These are phyloP conservation scores for Nannizziopsis barbatae DNA, from an alignment of 2,329 filamentous ascomycete species.

Conservation along the genomic window DNA sequence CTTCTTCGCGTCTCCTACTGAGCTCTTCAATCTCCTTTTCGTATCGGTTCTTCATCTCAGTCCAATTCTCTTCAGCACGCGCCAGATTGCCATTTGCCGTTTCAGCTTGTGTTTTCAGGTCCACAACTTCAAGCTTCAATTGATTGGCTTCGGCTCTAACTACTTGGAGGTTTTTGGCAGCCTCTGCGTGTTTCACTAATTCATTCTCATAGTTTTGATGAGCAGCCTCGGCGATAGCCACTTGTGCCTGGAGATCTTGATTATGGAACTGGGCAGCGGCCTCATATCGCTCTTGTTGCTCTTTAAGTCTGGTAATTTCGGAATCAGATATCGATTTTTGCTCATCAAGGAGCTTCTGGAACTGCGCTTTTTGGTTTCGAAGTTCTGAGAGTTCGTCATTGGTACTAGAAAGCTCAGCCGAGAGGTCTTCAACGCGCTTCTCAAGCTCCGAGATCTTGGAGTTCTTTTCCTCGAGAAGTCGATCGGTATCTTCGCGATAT, in stretches of 20 bases:
- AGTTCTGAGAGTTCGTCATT: slow-evolving; percentile 73
- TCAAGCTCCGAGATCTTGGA: slow-evolving; percentile 67
- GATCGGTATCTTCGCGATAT: slow-evolving; percentile 77
- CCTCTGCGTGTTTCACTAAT: slow-evolving; percentile 87
- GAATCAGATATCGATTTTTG: slow-evolving; percentile 69
- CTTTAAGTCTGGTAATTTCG: slow-evolving; percentile 69
- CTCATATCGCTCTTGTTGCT: slow-evolving; percentile 67
- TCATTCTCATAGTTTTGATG: slow-evolving; percentile 95
- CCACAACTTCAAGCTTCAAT: slow-evolving; percentile 65
- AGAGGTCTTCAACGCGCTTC: slow-evolving; percentile 72
- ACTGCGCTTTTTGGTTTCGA: slow-evolving; percentile 68
- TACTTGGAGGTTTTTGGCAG: slow-evolving; percentile 71
- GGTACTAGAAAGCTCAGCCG: slow-evolving; percentile 65
- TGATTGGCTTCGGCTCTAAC: slow-evolving; percentile 71
- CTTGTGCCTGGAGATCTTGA: slow-evolving; percentile 83
- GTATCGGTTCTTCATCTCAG: slow-evolving; percentile 65
- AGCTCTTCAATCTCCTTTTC: slow-evolving; percentile 76
- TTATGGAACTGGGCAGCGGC: slow-evolving; percentile 76
- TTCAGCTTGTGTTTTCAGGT: slow-evolving; percentile 69
- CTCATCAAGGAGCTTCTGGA: slow-evolving; percentile 59
- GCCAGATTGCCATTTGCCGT: slow-evolving; percentile 67
- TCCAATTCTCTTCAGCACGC: slow-evolving; percentile 80
- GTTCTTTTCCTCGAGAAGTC: slow-evolving; percentile 64
- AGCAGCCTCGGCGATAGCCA: slow-evolving; percentile 81
- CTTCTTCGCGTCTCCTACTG: slow-evolving; percentile 67